phyloP scores from a whole-genome alignment of 805 yeast genomes.

The Metschnikowia corniflorae region DNA sequence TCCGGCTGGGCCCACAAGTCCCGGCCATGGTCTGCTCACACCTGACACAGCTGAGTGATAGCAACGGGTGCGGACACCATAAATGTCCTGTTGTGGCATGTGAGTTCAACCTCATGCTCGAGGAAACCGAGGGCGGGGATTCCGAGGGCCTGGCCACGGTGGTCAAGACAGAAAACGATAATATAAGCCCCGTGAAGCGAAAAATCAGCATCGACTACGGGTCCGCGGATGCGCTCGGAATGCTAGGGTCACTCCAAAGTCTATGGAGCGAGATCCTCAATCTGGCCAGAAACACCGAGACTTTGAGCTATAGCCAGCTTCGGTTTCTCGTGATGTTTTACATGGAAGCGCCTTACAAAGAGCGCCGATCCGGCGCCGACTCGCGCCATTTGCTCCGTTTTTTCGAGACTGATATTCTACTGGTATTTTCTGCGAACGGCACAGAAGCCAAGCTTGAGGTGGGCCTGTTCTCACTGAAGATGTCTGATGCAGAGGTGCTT shows the following conservation, averaged over 20 bases:
- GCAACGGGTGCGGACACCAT: slow-evolving; percentile 14
- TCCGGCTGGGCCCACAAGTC: slow-evolving; percentile 6
- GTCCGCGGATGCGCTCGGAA: slow-evolving; percentile 11
- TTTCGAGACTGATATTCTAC: slow-evolving; percentile 25
- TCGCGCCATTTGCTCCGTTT: slow-evolving; percentile 23
- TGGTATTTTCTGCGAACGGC: slow-evolving; percentile 17
- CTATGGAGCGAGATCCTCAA: slow-evolving; percentile 27
- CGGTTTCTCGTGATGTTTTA: slow-evolving; percentile 30
- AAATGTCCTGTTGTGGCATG: slow-evolving; percentile 41
- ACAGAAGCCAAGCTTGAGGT: slow-evolving; percentile 15
- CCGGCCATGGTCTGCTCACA: neutral
- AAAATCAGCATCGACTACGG: neutral
- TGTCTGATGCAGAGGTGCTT: slow-evolving; percentile 18
- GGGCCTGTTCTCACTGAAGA: slow-evolving; percentile 10
- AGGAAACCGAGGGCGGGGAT: slow-evolving; percentile 16
- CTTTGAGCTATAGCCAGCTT: slow-evolving; percentile 22
- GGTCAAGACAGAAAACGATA: slow-evolving; percentile 1
- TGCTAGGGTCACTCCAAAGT: slow-evolving; percentile 21
- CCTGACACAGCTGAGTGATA: slow-evolving; percentile 9
- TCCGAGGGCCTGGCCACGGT: neutral
- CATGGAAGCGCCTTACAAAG: slow-evolving; percentile 10
- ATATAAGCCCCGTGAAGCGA: neutral
- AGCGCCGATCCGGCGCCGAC: slow-evolving; percentile 14
- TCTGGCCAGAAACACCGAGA: slow-evolving; percentile 19
- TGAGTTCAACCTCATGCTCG: slow-evolving; percentile 36